Evolutionary conservation across 129 eudicot species (phyloP), one percentile per base, ranked within the genome.

Genomic region (Gnaphalium uliginosum): DNA sequence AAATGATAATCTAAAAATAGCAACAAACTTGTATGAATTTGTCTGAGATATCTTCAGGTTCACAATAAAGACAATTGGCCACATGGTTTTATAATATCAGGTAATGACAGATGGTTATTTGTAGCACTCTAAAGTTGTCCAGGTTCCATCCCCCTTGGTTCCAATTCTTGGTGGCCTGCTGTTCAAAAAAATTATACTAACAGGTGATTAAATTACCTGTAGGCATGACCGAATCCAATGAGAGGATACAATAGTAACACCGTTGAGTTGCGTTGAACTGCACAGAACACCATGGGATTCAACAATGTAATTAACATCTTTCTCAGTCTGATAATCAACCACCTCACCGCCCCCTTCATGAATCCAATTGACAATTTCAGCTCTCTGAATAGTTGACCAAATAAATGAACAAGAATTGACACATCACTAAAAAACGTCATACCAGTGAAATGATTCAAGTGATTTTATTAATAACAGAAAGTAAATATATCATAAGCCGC

Each of bases 171-270:
- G 39, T 33, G 9, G 39, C 39, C 39, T 33, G 39, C 39, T 33
- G 39, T 33, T 33, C 39, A 33, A n/a, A 33, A 33, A 6, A 9
- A 33, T 6, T 33, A 33, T 33, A 33, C 6, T 33, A 33, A 33
- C 39, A 33, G 39, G 39, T 6, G 39, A 33, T 6, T 33, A 33
- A 5, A 33, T 1, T 89, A 93, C 98, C 96, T 86, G 83, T 71
- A 93, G 78, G 77, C 96, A 93, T 76, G 92, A 80, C 39, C 82
- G 85, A 83, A 93, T 82, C 98, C 98, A 93, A 81, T 93, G 98
- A 69, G 87, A 73, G 39, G 98, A 88, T 43, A 93, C 96, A 76
- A 77, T 83, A 71, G 83, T 82, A 79, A 81, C 81, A 73, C 66
- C 82, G 27, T 66, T 71, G 58, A 50, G 53, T 32, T 58, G 43